A percentile compares a stretch with the other conserved stretches of the same genome.
phyloP scores from a whole-genome alignment of 768 basidiomycete species.

The Russula foetens region DNA sequence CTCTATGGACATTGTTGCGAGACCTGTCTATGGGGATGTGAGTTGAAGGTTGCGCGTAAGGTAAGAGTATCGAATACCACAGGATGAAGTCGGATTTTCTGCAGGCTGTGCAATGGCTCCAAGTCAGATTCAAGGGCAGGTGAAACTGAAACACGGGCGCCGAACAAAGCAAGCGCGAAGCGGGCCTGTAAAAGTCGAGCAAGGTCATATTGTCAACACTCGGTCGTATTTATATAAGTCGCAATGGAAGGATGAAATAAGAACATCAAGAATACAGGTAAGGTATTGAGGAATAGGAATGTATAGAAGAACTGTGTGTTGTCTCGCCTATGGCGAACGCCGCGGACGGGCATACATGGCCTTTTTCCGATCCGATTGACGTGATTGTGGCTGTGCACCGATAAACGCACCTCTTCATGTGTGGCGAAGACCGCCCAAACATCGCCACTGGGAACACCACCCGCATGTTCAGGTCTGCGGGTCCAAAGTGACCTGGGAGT shows the following conservation, averaged over 20 bases:
- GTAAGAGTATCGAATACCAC: neutral
- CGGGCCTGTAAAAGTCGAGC: slow-evolving; percentile 38
- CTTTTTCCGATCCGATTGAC: neutral
- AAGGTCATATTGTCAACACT: neutral
- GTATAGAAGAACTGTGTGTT: neutral
- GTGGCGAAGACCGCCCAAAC: slow-evolving; percentile 52
- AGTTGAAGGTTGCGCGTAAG: neutral
- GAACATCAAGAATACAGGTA: neutral
- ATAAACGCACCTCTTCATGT: slow-evolving; percentile 49
- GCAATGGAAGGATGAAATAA: neutral
- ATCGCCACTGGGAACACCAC: slow-evolving; percentile 25
- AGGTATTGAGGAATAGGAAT: neutral
- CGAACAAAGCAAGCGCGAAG: slow-evolving; percentile 44
- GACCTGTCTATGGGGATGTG: slow-evolving; percentile 1
- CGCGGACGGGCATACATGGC: slow-evolving; percentile 1
- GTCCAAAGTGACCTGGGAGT: slow-evolving; percentile 44
- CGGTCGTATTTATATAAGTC: slow-evolving; percentile 17
- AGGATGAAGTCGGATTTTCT: slow-evolving; percentile 32
- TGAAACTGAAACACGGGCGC: slow-evolving; percentile 36
- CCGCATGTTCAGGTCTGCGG: slow-evolving; percentile 23
- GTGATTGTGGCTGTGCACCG: slow-evolving; percentile 17
- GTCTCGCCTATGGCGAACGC: slow-evolving; percentile 1
- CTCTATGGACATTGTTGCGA: neutral
- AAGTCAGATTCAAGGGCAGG: slow-evolving; percentile 58
- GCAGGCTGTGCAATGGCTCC: slow-evolving; percentile 51